phyloP scores from a whole-genome alignment of 2,329 filamentous ascomycete species.

The Emmonsiellopsis sp. region DNA sequence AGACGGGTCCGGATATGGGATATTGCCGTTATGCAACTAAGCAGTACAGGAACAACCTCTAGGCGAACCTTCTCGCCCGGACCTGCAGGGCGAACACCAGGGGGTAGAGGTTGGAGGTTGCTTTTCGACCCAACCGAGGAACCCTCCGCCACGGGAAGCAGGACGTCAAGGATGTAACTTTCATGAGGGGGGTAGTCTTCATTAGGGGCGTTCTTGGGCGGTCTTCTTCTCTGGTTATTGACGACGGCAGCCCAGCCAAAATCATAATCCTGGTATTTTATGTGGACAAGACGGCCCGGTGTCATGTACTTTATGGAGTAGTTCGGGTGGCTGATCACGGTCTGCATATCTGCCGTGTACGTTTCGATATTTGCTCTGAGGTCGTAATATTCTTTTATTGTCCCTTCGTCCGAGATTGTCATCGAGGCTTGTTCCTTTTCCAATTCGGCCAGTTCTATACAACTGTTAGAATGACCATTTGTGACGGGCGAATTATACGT shows the following conservation, averaged over 20 bases:
- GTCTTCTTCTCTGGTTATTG: slow-evolving; percentile 57
- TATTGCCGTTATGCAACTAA: slow-evolving; percentile 77
- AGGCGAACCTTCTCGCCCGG: slow-evolving; percentile 59
- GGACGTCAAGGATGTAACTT: slow-evolving; percentile 71
- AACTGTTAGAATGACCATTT: slow-evolving; percentile 17
- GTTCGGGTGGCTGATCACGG: slow-evolving; percentile 83
- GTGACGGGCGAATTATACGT: slow-evolving; percentile 12
- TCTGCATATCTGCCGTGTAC: slow-evolving; percentile 80
- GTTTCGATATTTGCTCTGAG: slow-evolving; percentile 72
- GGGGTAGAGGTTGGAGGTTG: slow-evolving; percentile 53
- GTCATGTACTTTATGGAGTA: slow-evolving; percentile 80
- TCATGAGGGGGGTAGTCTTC: slow-evolving; percentile 66
- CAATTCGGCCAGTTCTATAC: slow-evolving; percentile 60
- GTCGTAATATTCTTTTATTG: slow-evolving; percentile 89
- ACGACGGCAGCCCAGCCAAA: slow-evolving; percentile 94
- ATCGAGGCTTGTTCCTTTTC: slow-evolving; percentile 66
- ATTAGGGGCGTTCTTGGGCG: slow-evolving; percentile 54
- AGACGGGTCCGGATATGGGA: slow-evolving; percentile 76
- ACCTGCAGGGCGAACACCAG: slow-evolving; percentile 50
- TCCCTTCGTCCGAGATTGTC: slow-evolving; percentile 73
- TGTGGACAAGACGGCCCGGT: slow-evolving; percentile 74
- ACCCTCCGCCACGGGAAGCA: slow-evolving; percentile 54
- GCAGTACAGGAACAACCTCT: slow-evolving; percentile 75
- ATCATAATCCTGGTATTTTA: slow-evolving; percentile 70
- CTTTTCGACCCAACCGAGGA: slow-evolving; percentile 47